Evolutionary conservation across 768 basidiomycete genomes (phyloP).

Genomic region (Tylopilus sp.): DNA sequence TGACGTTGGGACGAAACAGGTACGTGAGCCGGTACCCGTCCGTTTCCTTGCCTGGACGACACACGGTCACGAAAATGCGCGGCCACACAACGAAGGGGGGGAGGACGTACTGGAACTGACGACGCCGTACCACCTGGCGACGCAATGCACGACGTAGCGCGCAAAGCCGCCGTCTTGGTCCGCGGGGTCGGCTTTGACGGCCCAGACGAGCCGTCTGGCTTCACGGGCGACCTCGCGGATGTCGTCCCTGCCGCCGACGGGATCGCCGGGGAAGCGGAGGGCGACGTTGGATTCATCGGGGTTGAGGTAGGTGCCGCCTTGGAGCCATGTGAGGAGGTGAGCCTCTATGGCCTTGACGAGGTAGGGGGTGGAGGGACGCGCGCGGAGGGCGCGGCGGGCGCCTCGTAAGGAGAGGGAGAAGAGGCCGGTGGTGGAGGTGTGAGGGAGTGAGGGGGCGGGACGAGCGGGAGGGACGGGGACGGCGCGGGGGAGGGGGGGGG

Average conservation of each 20-base stretch:
- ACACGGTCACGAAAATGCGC: too few relatives aligned
- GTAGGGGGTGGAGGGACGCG: slow-evolving; percentile 45
- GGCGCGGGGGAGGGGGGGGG: slow-evolving; percentile 70
- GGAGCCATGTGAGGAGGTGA: slow-evolving; percentile 62
- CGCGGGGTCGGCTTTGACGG: slow-evolving; percentile 32
- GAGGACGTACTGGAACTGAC: slow-evolving; percentile 71
- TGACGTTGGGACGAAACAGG: slow-evolving; percentile 74
- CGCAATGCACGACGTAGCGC: slow-evolving; percentile 79
- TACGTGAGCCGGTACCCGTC: slow-evolving; percentile 66
- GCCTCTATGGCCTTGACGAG: slow-evolving; percentile 69
- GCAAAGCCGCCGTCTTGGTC: slow-evolving; percentile 62
- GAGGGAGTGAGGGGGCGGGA: slow-evolving; percentile 41
- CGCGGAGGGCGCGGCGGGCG: slow-evolving; percentile 63
- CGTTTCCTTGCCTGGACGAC: slow-evolving; percentile 42
- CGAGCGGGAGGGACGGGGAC: slow-evolving; percentile 45
- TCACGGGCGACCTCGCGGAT: slow-evolving; percentile 67
- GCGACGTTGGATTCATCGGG: slow-evolving; percentile 41
- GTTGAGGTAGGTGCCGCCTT: slow-evolving; percentile 51
- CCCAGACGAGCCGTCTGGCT: slow-evolving; percentile 69
- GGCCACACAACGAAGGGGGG: too few relatives aligned
- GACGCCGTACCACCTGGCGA: slow-evolving; percentile 73
- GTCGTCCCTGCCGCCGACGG: slow-evolving; percentile 48
- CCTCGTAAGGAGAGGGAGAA: slow-evolving; percentile 78
- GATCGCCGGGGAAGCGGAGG: slow-evolving; percentile 37
- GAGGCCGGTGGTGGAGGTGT: slow-evolving; percentile 65